Evolutionary conservation across 345 rosid species (phyloP), one percentile per base, ranked within the genome.

Genomic region (Gossypium herbaceum): DNA sequence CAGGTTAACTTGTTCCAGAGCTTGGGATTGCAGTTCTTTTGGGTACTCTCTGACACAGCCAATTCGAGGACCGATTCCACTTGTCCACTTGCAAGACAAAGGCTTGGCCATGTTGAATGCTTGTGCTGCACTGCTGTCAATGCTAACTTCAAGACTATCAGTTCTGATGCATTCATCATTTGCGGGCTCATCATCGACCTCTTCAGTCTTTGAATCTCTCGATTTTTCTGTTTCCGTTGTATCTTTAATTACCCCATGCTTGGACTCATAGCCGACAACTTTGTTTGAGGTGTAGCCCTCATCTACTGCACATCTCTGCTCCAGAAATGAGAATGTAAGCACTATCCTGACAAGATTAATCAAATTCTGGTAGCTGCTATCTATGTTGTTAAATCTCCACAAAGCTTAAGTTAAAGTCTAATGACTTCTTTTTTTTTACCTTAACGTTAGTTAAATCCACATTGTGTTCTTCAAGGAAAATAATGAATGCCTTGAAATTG

Each of bases 41-140:
- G 94, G 94, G 83, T 88, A 88, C 65, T 90, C 94, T 79, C 91
- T 87, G 25, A 90, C 91, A 74, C 92, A 88, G 12, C 92, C 91
- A 47, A 90, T 88, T 71, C 94, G 81, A 41, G 94, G 90, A 34
- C 94, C 91, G 73, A 87, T 73, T 3, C 94, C 94, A 71, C 91
- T 90, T 4, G 77, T 68, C 94, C 94, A 90, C 76, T 90, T 90
- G 88, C 94, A 84, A 27, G 92, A 84, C 69, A 90, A 52, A 22
- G 86, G 82, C 76, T 80, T 87, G 9, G 85, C 78, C 66, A 83
- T 51, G 65, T 82, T 83, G 57, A 81, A 79, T 55, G 73, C 76
- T 7, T 87, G 79, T 73, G 81, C 83, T 74, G 79, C 84, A 73
- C 68, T 55, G 44, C 50, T 68, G 56, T 52, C 45, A 3, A 47